These are phyloP conservation scores for Trichoderma endophyticum DNA, from an alignment of 2,329 filamentous ascomycete genomes.

Conservation along the genomic window DNA sequence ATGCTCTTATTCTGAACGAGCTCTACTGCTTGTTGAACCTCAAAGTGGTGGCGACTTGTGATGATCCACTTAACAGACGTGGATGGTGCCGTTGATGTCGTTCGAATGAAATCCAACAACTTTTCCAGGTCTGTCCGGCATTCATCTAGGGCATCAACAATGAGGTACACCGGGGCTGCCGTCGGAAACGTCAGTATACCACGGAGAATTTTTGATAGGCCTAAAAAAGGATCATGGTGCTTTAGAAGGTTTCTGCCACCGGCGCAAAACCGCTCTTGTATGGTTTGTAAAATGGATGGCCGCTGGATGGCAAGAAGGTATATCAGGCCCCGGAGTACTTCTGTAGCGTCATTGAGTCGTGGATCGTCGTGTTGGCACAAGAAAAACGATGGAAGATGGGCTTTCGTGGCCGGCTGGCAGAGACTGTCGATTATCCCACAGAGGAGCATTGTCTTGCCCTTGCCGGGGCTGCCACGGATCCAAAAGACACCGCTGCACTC, in stretches of 20 bases:
- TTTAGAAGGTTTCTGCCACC: too few relatives aligned
- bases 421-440: conserved; percentile 32
- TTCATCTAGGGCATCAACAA: conserved; percentile 47
- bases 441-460: conserved; percentile 42
- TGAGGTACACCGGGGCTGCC: too few relatives aligned
- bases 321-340: conserved; percentile 43
- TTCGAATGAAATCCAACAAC: conserved; percentile 37
- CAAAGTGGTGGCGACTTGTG: background rate
- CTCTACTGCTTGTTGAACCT: background rate
- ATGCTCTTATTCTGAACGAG: too few relatives aligned
- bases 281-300: conserved; percentile 31
- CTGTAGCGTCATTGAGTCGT: conserved; percentile 36
- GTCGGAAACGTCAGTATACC: too few relatives aligned
- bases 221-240: too few relatives aligned
- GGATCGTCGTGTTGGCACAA: conserved; percentile 23
- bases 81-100: background rate
- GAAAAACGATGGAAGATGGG: background rate
- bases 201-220: too few relatives aligned
- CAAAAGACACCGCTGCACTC: background rate
- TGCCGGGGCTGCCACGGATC: background rate
- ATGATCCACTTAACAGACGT: conserved; percentile 1
- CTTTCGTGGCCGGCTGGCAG: too few relatives aligned
- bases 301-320: conserved; percentile 37
- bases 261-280: conserved; percentile 26
- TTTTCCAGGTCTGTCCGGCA: conserved; percentile 27